Conservation (phyloP, 352 stramenopile species). For the Globisporangium mamillatum region DNA sequence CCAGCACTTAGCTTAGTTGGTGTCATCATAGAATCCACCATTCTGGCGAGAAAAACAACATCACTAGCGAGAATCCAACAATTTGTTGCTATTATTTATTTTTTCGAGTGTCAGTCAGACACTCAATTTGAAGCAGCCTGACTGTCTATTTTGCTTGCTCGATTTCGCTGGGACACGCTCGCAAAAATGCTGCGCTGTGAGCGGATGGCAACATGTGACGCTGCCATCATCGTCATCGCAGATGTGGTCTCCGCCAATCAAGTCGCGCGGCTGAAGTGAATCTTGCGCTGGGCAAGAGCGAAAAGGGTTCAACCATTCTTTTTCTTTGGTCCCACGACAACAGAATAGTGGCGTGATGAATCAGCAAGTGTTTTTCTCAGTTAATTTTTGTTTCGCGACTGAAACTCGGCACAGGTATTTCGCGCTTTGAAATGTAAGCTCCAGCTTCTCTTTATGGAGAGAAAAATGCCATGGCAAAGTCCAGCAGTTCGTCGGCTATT, state of each 20-base stretch:
- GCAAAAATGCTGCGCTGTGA: not conserved
- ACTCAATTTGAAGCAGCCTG: not conserved
- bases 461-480: not conserved
- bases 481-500: not conserved
- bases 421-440: not conserved
- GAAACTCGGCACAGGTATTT: not conserved
- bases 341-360: not conserved
- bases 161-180: not conserved
- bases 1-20: no score
- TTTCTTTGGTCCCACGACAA: not conserved
- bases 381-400: not conserved
- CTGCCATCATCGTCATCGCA: not conserved
- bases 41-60: not conserved
- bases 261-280: not conserved
- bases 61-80: not conserved
- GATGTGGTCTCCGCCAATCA: not conserved
- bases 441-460: not conserved
- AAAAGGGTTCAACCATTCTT: not conserved
- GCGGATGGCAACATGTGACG: not conserved
- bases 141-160: not conserved
- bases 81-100: not conserved
- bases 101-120: not conserved
- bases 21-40: not conserved
- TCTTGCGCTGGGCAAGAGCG: not conserved
- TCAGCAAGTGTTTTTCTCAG: not conserved